Evolutionary conservation across 1,284 basidiomycete genomes (phyloP).

Genomic region (Ustilago trichophora): DNA sequence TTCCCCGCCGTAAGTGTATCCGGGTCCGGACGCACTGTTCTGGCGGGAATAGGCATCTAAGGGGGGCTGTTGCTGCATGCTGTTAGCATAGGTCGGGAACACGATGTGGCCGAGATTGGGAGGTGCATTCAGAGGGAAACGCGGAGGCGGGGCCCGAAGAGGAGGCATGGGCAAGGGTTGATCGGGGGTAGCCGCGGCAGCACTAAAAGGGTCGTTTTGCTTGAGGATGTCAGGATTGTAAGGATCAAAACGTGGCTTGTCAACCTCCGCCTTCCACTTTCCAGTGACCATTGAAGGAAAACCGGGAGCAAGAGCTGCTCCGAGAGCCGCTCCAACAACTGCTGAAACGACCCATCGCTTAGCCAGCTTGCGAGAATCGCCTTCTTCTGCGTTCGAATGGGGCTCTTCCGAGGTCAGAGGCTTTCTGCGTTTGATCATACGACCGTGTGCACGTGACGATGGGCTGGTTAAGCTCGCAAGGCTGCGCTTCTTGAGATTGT

Average conservation of each 20-base stretch:
- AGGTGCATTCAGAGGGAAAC: background rate
- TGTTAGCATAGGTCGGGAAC: slow-evolving; percentile 1
- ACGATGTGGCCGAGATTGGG: background rate
- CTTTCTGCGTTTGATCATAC: slow-evolving; percentile 11
- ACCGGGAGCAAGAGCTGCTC: slow-evolving; percentile 9
- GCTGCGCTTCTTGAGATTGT: slow-evolving; percentile 4
- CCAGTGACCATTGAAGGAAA: background rate
- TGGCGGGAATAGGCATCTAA: background rate
- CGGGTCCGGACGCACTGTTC: no score
- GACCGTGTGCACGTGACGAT: background rate
- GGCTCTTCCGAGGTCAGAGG: background rate
- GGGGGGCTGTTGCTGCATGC: background rate
- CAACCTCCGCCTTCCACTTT: background rate
- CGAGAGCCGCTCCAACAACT: background rate
- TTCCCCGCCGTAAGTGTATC: background rate
- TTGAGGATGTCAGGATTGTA: slow-evolving; percentile 32
- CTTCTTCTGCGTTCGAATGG: background rate
- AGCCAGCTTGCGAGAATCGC: background rate
- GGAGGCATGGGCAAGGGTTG: slow-evolving; percentile 1
- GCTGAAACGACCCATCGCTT: slow-evolving; percentile 8
- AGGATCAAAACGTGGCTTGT: slow-evolving; percentile 33
- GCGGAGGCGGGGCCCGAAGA: background rate
- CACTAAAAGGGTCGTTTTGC: slow-evolving; percentile 16
- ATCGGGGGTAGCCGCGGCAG: slow-evolving; percentile 7
- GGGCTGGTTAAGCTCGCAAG: background rate